These are phyloP conservation scores for Myxozyma melibiosi DNA, from an alignment of 805 yeast species.

Conservation along the genomic window DNA sequence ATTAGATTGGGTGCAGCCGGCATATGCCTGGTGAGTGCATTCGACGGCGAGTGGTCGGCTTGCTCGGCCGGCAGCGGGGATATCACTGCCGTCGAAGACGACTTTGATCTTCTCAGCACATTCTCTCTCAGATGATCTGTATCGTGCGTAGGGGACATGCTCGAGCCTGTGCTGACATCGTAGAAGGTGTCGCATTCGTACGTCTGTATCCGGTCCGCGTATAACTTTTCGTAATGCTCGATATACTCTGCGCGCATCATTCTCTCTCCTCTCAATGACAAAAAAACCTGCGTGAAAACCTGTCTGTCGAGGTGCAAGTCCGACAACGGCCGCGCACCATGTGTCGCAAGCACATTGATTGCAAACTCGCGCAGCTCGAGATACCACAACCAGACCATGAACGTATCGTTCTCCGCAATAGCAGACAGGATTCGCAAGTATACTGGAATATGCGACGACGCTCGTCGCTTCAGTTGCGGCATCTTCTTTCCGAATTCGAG, in stretches of 20 bases:
- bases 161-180: too few relatives aligned
- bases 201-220: background rate
- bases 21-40: background rate
- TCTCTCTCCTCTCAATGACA: too few relatives aligned
- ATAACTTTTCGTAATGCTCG: background rate
- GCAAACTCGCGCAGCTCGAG: conserved; percentile 12
- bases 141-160: too few relatives aligned
- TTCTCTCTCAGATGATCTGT: too few relatives aligned
- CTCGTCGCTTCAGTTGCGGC: conserved; percentile 2
- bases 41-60: background rate
- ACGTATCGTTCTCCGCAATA: conserved; percentile 10
- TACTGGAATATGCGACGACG: conserved; percentile 10
- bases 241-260: background rate
- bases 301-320: conserved; percentile 12
- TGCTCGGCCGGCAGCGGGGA: conserved; percentile 7
- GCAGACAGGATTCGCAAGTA: conserved; percentile 11
- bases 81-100: too few relatives aligned
- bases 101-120: too few relatives aligned
- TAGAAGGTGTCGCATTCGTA: background rate
- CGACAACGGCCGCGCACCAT: background rate
- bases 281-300: conserved; percentile 6
- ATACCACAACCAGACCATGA: conserved; percentile 19
- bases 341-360: background rate
- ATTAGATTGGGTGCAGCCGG: background rate
- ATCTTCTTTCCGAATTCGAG: conserved; percentile 1